phyloP scores from a whole-genome alignment of 2,329 filamentous ascomycete genomes.

The Colletotrichum falcatum region DNA sequence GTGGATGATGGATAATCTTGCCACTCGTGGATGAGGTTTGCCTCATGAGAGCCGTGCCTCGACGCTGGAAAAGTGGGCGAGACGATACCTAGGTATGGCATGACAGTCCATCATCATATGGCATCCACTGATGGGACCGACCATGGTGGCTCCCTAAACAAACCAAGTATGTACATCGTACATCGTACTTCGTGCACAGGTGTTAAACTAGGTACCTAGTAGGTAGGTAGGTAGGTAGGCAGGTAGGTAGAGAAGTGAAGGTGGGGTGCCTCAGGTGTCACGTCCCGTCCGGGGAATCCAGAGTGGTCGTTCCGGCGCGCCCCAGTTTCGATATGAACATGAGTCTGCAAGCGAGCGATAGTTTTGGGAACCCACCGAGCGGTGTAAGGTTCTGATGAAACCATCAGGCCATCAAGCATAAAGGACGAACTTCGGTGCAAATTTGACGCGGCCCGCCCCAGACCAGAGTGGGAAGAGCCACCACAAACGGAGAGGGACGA shows the following conservation, averaged over 20 bases:
- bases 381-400: conserved; percentile 7
- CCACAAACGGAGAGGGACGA: background rate
- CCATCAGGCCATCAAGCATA: conserved; percentile 35
- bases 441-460: conserved; percentile 39
- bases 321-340: background rate
- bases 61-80: background rate
- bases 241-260: background rate
- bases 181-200: too few species aligned
- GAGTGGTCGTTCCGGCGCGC: background rate
- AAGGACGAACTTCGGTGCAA: conserved; percentile 29
- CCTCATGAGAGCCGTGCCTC: background rate
- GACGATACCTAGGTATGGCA: background rate
- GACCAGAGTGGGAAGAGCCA: conserved; percentile 10
- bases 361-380: background rate
- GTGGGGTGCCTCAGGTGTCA: background rate
- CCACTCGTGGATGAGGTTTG: background rate
- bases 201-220: too few species aligned
- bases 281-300: conserved; percentile 6
- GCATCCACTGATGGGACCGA: background rate
- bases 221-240: too few species aligned
- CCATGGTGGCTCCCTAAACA: background rate
- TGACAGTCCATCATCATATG: background rate
- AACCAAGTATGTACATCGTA: too few species aligned
- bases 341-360: background rate
- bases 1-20: background rate